Evolutionary conservation across 768 basidiomycete species (phyloP).

Genomic region (Mycena polygramma): DNA sequence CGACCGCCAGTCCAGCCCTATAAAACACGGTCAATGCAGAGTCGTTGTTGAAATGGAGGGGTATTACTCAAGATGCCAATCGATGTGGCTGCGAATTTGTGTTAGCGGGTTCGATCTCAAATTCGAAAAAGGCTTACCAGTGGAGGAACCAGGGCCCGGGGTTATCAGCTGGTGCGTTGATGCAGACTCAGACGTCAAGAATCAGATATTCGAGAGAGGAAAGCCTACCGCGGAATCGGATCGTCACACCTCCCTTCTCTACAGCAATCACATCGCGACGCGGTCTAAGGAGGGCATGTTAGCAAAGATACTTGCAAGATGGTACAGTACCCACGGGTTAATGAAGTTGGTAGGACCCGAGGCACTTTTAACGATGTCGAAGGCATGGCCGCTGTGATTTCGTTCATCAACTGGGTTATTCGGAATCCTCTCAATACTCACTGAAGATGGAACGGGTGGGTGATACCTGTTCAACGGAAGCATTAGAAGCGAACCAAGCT

Average conservation of each 20-base stretch:
- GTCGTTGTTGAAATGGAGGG: background rate
- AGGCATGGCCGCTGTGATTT: slow-evolving; percentile 42
- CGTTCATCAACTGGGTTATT: background rate
- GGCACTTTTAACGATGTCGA: slow-evolving; percentile 42
- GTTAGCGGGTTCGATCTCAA: background rate
- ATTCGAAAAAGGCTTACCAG: background rate
- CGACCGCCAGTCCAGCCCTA: slow-evolving; percentile 47
- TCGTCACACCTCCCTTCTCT: slow-evolving; percentile 14
- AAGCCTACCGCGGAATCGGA: slow-evolving; percentile 15
- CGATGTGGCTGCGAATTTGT: background rate
- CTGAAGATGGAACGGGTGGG: slow-evolving; percentile 33
- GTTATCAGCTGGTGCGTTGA: background rate
- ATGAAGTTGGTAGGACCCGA: slow-evolving; percentile 40
- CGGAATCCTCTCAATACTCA: background rate
- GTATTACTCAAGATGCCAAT: background rate
- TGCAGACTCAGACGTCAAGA: background rate
- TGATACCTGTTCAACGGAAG: slow-evolving; percentile 7
- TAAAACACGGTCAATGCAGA: background rate
- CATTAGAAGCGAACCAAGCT: background rate
- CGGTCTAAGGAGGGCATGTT: slow-evolving; percentile 18
- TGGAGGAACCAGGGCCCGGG: slow-evolving; percentile 10
- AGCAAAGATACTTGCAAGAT: background rate
- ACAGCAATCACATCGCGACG: slow-evolving; percentile 44
- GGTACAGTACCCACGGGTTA: slow-evolving; percentile 31
- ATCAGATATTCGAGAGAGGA: too few species aligned